A percentile compares a stretch with the other conserved stretches of the same genome.
These are phyloP conservation scores for Vachellia pachyceras DNA, from an alignment of 306 rosid species.

Conservation along the genomic window DNA sequence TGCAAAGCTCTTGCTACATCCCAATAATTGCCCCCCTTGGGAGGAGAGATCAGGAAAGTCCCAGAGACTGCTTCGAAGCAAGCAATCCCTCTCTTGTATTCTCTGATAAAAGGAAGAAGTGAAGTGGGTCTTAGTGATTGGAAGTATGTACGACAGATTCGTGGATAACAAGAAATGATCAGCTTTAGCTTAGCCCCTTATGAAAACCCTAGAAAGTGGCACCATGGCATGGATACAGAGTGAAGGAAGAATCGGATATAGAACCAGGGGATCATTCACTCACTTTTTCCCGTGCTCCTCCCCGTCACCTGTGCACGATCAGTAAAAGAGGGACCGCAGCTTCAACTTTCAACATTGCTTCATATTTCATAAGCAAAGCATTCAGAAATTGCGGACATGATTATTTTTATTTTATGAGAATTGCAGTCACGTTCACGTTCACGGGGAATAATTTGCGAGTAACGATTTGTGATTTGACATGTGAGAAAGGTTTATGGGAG, in stretches of 20 bases:
- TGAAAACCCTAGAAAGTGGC: constrained; percentile 79
- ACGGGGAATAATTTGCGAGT: too few relatives aligned
- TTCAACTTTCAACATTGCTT: too few relatives aligned
- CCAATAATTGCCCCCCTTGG: constrained; percentile 46
- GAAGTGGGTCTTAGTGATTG: constrained; percentile 43
- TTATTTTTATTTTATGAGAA: too few relatives aligned
- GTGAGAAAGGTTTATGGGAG: too few relatives aligned
- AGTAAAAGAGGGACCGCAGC: not conserved
- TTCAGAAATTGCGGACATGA: too few relatives aligned
- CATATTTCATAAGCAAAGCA: too few relatives aligned
- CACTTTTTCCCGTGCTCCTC: not conserved
- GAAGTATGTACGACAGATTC: constrained; percentile 22
- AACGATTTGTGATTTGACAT: too few relatives aligned
- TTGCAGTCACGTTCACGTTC: too few relatives aligned
- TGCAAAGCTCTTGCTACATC: constrained; percentile 43
- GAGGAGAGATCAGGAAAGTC: constrained; percentile 49
- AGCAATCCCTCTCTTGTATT: constrained; percentile 32
- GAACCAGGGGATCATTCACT: constrained; percentile 44
- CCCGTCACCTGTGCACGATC: not conserved
- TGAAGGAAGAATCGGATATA: constrained; percentile 44
- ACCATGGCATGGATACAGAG: constrained; percentile 22
- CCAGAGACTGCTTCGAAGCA: constrained; percentile 40
- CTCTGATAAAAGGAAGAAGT: constrained; percentile 41
- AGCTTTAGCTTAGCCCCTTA: constrained; percentile 63
- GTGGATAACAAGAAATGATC: constrained; percentile 39